phyloP scores from a whole-genome alignment of 495 filamentous ascomycete species.

The Daldinia vernicosa region DNA sequence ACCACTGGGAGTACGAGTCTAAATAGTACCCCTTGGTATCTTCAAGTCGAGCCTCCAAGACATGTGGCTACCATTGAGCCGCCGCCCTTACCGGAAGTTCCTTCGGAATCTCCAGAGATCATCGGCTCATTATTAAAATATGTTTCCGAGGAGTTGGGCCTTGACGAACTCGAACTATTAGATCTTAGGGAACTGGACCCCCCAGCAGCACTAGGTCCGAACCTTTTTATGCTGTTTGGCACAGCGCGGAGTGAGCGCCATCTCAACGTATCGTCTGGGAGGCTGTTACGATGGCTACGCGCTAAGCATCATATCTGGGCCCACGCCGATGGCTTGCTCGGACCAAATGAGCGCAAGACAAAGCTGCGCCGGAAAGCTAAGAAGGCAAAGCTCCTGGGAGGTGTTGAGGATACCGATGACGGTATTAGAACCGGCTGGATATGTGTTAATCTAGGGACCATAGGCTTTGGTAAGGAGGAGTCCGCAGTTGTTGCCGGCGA shows the following conservation, averaged over 20 bases:
- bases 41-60: conserved; percentile 71
- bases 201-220: conserved; percentile 83
- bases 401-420: conserved; percentile 67
- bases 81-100: conserved; percentile 78
- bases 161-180: conserved; percentile 78
- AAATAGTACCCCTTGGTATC: conserved; percentile 76
- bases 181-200: conserved; percentile 87
- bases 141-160: conserved; percentile 79
- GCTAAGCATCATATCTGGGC: conserved; percentile 73
- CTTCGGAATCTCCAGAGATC: conserved; percentile 74
- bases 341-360: conserved; percentile 88
- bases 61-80: conserved; percentile 64
- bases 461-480: conserved; percentile 62
- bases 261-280: conserved; percentile 89
- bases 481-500: conserved; percentile 50
- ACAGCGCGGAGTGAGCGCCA: conserved; percentile 93
- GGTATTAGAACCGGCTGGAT: conserved; percentile 94
- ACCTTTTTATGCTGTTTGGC: conserved; percentile 92
- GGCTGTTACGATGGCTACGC: conserved; percentile 86
- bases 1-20: conserved; percentile 5
- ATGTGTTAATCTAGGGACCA: conserved; percentile 84
- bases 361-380: conserved; percentile 83
- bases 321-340: conserved; percentile 86
- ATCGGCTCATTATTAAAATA: conserved; percentile 79
- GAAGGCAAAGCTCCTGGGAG: conserved; percentile 75